Evolutionary conservation across 345 rosid genomes (phyloP).

Genomic region (Ceriops decandra): DNA sequence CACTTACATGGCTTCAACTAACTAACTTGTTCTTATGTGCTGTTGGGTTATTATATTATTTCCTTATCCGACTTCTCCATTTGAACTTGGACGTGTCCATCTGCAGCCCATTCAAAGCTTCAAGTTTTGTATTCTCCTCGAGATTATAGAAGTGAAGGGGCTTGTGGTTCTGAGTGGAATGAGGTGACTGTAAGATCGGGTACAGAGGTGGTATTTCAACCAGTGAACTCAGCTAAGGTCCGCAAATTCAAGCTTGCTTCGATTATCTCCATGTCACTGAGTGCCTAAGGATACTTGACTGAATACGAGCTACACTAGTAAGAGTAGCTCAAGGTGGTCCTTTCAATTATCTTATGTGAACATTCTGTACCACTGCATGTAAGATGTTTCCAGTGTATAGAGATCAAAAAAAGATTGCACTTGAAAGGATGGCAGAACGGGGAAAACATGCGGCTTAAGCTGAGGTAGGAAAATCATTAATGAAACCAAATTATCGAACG

Average conservation of each 20-base stretch:
- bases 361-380: too few relatives aligned
- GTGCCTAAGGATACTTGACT: constrained; percentile 35
- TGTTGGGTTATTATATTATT: not conserved
- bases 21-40: too few relatives aligned
- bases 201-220: constrained; percentile 73
- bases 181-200: constrained; percentile 75
- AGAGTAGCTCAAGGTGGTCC: too few relatives aligned
- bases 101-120: constrained; percentile 72
- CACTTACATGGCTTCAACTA: too few relatives aligned
- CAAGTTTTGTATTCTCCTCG: constrained; percentile 72
- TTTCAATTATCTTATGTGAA: too few relatives aligned
- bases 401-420: too few relatives aligned
- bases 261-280: constrained; percentile 57
- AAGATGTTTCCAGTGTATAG: too few relatives aligned
- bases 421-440: too few relatives aligned
- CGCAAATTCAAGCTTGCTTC: constrained; percentile 78
- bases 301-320: too few relatives aligned
- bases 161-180: constrained; percentile 64
- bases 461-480: too few relatives aligned
- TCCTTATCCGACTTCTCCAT: not conserved
- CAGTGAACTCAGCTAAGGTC: constrained; percentile 48
- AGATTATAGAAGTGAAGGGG: constrained; percentile 77
- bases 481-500: too few relatives aligned
- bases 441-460: too few relatives aligned
- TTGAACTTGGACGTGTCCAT: constrained; percentile 1